phyloP scores from a whole-genome alignment of 2,329 filamentous ascomycete species.

The Aureobasidium sp. region DNA sequence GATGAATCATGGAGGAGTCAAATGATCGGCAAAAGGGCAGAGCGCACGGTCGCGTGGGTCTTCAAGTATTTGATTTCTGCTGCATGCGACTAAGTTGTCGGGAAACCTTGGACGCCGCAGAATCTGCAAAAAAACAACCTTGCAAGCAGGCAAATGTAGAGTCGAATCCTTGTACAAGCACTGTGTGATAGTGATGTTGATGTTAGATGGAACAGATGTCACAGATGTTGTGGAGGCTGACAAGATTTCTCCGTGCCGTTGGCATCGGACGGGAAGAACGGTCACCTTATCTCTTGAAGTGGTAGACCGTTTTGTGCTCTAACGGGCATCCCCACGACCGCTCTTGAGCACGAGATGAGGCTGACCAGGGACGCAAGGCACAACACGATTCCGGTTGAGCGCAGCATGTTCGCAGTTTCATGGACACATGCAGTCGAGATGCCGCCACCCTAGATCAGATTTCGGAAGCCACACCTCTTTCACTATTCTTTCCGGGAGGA shows the following conservation, averaged over 20 bases:
- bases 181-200: neutral
- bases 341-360: neutral
- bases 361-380: conserved; percentile 8
- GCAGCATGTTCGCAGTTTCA: neutral
- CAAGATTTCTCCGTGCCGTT: conserved; percentile 7
- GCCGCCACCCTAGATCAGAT: neutral
- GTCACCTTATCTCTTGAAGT: conserved; percentile 4
- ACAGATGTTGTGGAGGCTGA: neutral
- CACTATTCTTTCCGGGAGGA: neutral
- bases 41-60: neutral
- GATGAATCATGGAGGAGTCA: neutral
- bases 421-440: neutral
- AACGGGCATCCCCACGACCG: conserved; percentile 9
- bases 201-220: neutral
- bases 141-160: neutral
- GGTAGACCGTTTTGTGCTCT: neutral
- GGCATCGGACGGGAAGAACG: conserved; percentile 7
- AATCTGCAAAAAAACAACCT: conserved; percentile 1
- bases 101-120: neutral
- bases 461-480: neutral
- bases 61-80: conserved; percentile 3
- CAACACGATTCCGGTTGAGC: neutral
- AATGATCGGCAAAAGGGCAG: neutral
- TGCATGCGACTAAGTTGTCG: neutral
- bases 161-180: neutral